Percentiles rank a stretch among this genome's conserved stretches.
phyloP scores from a whole-genome alignment of 768 basidiomycete genomes.

The Kwoniella heveanensis region DNA sequence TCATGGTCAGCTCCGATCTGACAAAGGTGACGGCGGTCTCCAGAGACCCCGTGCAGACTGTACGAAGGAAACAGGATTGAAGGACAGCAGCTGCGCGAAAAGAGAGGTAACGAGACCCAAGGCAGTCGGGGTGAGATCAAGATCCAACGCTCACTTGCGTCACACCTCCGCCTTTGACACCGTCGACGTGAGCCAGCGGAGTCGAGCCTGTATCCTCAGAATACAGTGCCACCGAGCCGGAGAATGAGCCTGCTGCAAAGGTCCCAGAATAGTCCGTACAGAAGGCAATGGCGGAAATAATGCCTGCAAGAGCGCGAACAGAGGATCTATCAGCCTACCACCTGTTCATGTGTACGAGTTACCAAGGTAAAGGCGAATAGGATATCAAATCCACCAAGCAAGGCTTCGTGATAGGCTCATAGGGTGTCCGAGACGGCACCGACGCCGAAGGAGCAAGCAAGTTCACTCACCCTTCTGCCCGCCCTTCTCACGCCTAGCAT shows the following conservation, averaged over 20 bases:
- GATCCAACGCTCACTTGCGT: slow-evolving; percentile 52
- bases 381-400: too few relatives aligned
- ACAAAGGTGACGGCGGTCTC: too few relatives aligned
- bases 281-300: slow-evolving; percentile 82
- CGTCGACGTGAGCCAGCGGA: slow-evolving; percentile 68
- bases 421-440: too few relatives aligned
- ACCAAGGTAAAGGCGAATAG: too few relatives aligned
- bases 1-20: background rate
- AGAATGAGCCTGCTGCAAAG: slow-evolving; percentile 78
- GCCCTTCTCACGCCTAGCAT: slow-evolving; percentile 74
- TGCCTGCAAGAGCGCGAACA: slow-evolving; percentile 61
- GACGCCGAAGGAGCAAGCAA: background rate
- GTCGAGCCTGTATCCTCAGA: slow-evolving; percentile 63
- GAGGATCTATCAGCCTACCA: too few relatives aligned
- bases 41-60: too few relatives aligned
- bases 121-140: too few relatives aligned
- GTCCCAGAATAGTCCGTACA: slow-evolving; percentile 65
- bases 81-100: too few relatives aligned
- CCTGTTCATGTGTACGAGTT: too few relatives aligned
- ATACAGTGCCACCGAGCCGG: slow-evolving; percentile 55
- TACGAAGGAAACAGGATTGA: too few relatives aligned
- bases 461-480: slow-evolving; percentile 74
- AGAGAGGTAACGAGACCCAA: too few relatives aligned
- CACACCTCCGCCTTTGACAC: slow-evolving; percentile 57
- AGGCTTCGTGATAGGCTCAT: too few relatives aligned